Conservation (phyloP, 768 basidiomycete species). For the Pisolithus sp. region DNA sequence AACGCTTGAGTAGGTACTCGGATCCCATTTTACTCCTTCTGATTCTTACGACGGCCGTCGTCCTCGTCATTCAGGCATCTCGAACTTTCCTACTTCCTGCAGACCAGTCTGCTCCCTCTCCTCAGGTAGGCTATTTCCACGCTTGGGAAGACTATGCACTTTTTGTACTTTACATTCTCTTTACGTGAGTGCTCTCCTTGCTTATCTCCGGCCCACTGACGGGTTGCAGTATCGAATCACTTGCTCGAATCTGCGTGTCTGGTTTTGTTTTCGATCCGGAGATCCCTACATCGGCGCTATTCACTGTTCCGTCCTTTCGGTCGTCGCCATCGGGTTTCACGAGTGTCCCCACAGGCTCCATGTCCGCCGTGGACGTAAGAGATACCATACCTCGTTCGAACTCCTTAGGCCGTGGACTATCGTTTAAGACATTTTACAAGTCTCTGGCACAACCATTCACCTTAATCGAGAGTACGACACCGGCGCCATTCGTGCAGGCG, state of each 20-base stretch:
- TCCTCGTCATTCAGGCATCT: constrained; percentile 77
- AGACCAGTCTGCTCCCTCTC: constrained; percentile 33
- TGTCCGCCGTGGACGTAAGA: constrained; percentile 20
- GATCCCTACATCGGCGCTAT: constrained; percentile 45
- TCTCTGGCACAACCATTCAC: constrained; percentile 52
- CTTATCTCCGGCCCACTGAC: not conserved
- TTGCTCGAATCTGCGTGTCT: constrained; percentile 83
- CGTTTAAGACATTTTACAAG: constrained; percentile 38
- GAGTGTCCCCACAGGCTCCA: constrained; percentile 22
- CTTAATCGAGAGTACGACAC: constrained; percentile 25
- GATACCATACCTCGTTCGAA: constrained; percentile 20
- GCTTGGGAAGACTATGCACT: constrained; percentile 84
- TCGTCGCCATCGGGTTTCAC: constrained; percentile 15
- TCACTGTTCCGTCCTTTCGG: constrained; percentile 31
- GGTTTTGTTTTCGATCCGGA: constrained; percentile 87
- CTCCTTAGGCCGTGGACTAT: constrained; percentile 38
- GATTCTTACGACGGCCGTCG: constrained; percentile 77
- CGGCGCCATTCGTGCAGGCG: constrained; percentile 12
- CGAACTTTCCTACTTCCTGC: constrained; percentile 48
- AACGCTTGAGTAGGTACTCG: constrained; percentile 53
- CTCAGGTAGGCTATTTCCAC: constrained; percentile 72
- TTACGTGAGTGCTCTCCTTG: constrained; percentile 54
- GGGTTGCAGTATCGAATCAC: constrained; percentile 63
- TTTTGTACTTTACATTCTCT: constrained; percentile 78
- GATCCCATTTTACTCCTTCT: constrained; percentile 79